These are phyloP conservation scores for Yarrowia phangngaensis DNA, from an alignment of 805 yeast species.

Conservation along the genomic window DNA sequence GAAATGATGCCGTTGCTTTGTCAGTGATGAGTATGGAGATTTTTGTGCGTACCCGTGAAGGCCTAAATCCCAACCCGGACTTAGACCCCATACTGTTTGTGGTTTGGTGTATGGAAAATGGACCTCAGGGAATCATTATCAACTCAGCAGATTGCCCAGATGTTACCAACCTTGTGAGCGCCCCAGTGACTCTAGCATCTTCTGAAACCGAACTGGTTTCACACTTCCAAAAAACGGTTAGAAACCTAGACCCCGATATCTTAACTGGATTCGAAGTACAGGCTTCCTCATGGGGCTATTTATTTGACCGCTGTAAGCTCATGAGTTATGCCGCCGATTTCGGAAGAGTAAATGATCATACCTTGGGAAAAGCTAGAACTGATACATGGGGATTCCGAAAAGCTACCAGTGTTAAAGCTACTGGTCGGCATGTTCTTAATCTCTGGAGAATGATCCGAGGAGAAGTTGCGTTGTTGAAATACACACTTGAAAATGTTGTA, in stretches of 20 bases:
- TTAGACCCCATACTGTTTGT: constrained; percentile 56
- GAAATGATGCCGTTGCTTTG: constrained; percentile 38
- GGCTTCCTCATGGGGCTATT: constrained; percentile 82
- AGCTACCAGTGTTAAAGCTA: constrained; percentile 61
- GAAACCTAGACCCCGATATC: constrained; percentile 78
- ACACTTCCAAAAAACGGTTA: constrained; percentile 53
- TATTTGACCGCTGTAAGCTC: constrained; percentile 53
- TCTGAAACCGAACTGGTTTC: constrained; percentile 57
- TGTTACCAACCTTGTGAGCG: constrained; percentile 34
- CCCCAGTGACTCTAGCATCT: constrained; percentile 31
- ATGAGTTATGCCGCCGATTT: constrained; percentile 50
- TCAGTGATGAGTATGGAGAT: constrained; percentile 64
- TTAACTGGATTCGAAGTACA: constrained; percentile 82
- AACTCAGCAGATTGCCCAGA: constrained; percentile 33
- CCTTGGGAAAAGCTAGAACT: constrained; percentile 43
- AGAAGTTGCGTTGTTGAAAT: constrained; percentile 61
- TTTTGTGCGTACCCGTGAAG: constrained; percentile 53
- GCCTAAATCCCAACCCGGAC: constrained; percentile 60
- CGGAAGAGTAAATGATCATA: constrained; percentile 53
- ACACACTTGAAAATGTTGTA: constrained; percentile 72
- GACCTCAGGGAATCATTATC: constrained; percentile 32
- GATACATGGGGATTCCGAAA: constrained; percentile 70
- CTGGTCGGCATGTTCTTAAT: constrained; percentile 81
- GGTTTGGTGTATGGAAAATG: constrained; percentile 59
- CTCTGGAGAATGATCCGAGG: constrained; percentile 73